Evolutionary conservation across 371 early-diverging fungal species (phyloP), one percentile per base, ranked within the genome.

Genomic region (Mortierella sp.): DNA sequence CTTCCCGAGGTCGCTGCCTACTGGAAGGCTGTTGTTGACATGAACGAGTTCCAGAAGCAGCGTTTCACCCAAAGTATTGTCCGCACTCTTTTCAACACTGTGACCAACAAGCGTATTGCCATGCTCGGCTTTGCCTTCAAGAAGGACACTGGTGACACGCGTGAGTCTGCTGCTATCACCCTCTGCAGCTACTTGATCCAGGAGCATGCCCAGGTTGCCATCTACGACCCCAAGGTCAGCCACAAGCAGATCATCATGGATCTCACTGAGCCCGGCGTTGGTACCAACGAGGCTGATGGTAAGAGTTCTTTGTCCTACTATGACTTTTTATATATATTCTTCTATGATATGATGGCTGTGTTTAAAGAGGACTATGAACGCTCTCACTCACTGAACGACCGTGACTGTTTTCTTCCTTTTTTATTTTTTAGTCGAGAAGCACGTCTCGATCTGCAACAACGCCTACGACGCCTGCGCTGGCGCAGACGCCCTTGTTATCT

Each of bases 41-140:
- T 98, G 90, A 98, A 98, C 87, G 96, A 95, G 74, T 95, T 94
- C 83, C 97, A 97, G 82, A 97, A 94, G 87, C 81, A 85, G 77
- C 92, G 98, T 59, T 97, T 98, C 84, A 90, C 91, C 29, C 83
- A 86, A 70, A 88, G 87, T 72, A 88, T 97, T 74, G 87, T 87
- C 26, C 76, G 88, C 55, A 84, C 85, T 4, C 84, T 95, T 6
- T 93, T 93, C 82, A 90, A 93, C 87, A 95, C 95, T 37, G 91
- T 96, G 76, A 91, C 93, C 60, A 88, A 92, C 85, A 95, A 93
- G 86, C 86, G 86, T 63, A 88, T 98, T 72, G 94, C 95, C 9
- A 85, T 96, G 23, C 87, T 94, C 51, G 98, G 98, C 26, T 98
- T 97, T 79, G 97, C 98, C 9, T 98, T 95, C 88, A 98, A 98